These are phyloP conservation scores for Peterozyma toletana DNA, from an alignment of 805 yeast genomes.

Conservation along the genomic window DNA sequence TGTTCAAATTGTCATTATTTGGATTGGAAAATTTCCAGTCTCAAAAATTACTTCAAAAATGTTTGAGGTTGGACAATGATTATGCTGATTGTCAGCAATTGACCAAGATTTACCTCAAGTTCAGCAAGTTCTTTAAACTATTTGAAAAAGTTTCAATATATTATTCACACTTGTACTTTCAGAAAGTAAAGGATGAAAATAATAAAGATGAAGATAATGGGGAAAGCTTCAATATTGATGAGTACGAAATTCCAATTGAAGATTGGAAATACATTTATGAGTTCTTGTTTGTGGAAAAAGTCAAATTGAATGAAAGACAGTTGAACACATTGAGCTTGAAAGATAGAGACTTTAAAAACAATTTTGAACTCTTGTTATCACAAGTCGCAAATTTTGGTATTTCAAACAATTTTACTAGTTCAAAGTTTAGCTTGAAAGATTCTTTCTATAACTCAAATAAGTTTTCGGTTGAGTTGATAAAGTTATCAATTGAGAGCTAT, in stretches of 20 bases:
- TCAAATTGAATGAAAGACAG: conserved; percentile 14
- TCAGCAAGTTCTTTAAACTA: conserved; percentile 29
- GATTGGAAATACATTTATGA: conserved; percentile 31
- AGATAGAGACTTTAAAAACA: conserved; percentile 9
- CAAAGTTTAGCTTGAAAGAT: conserved; percentile 15
- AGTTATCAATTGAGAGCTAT: not conserved
- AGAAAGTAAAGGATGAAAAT: conserved; percentile 20
- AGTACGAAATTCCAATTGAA: conserved; percentile 32
- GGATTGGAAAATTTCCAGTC: conserved; percentile 14
- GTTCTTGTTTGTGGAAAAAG: conserved; percentile 21
- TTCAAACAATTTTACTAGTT: conserved; percentile 11
- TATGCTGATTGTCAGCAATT: conserved; percentile 46
- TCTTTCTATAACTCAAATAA: not conserved
- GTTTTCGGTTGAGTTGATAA: conserved; percentile 2
- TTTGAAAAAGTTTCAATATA: conserved; percentile 37
- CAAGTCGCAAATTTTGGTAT: conserved; percentile 7
- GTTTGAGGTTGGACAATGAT: conserved; percentile 77
- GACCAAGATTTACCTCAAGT: conserved; percentile 45
- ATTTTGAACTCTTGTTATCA: conserved; percentile 15
- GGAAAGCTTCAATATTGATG: conserved; percentile 17
- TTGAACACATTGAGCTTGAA: conserved; percentile 11
- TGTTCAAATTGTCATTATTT: conserved; percentile 21
- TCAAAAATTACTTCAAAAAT: conserved; percentile 30
- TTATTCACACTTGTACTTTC: conserved; percentile 27
- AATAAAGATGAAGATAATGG: conserved; percentile 11